These are phyloP conservation scores for Didymella segeticola DNA, from an alignment of 2,329 filamentous ascomycete species.

Conservation along the genomic window DNA sequence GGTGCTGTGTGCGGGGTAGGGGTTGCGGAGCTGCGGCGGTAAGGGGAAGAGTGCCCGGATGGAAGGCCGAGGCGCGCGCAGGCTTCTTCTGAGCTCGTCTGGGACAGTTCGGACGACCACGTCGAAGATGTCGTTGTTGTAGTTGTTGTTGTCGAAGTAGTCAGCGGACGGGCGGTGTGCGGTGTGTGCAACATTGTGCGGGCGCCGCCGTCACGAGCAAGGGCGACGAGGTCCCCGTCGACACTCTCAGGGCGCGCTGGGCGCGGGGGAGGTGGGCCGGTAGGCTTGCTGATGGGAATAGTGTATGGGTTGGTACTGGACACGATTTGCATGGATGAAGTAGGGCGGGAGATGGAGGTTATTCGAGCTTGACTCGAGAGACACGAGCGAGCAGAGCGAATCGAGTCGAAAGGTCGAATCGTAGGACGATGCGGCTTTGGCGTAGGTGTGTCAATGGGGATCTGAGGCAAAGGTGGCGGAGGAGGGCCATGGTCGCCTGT, in stretches of 20 bases:
- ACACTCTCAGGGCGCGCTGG: constrained; percentile 25
- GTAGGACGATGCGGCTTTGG: constrained; percentile 6
- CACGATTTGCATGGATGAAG: background rate
- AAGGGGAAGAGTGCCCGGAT: constrained; percentile 14
- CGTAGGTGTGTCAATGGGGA: constrained; percentile 11
- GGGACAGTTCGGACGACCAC: constrained; percentile 9
- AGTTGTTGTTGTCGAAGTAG: too few species aligned
- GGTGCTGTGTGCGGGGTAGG: constrained; percentile 20
- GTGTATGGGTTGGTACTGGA: background rate
- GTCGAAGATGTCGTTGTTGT: background rate
- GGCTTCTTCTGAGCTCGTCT: constrained; percentile 9
- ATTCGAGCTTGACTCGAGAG: background rate
- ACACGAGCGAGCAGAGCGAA: constrained; percentile 11
- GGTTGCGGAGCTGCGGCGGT: background rate
- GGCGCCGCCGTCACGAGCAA: constrained; percentile 22
- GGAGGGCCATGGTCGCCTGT: constrained; percentile 1
- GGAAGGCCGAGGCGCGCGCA: constrained; percentile 21
- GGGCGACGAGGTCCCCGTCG: constrained; percentile 21
- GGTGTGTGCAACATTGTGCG: constrained; percentile 21
- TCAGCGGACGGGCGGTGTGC: constrained; percentile 13
- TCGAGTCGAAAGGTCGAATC: background rate
- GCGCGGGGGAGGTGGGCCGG: constrained; percentile 20
- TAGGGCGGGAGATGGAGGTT: constrained; percentile 24
- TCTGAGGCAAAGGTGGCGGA: constrained; percentile 25
- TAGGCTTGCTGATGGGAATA: constrained; percentile 19